Conservation (phyloP, 139 green algal species). For the Pedinophyceae sp. region DNA sequence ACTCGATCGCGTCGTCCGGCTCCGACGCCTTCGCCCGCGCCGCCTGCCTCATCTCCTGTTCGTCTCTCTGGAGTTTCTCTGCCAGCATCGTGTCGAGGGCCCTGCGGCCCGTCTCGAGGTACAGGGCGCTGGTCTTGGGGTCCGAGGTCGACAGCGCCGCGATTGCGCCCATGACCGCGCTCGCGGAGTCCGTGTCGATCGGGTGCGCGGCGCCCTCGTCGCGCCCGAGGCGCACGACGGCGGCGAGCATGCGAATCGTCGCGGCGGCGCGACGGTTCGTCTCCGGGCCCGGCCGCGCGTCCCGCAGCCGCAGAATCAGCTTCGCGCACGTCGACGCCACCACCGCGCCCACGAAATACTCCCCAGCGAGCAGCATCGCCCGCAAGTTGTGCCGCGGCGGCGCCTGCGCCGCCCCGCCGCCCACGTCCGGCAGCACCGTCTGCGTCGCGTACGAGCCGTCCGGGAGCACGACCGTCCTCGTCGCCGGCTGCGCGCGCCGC, state of each 20-base stretch:
- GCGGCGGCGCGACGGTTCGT: slow-evolving; percentile 37
- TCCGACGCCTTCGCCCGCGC: slow-evolving; percentile 44
- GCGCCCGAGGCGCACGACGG: slow-evolving; percentile 72
- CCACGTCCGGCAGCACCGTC: slow-evolving; percentile 34
- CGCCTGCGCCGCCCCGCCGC: not conserved
- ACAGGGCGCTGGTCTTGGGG: no score
- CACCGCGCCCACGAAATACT: slow-evolving; percentile 86
- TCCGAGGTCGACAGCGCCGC: no score
- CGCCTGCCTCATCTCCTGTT: slow-evolving; percentile 32
- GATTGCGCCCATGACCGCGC: no score
- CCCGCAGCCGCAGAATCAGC: slow-evolving; percentile 73
- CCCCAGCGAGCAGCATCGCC: slow-evolving; percentile 55
- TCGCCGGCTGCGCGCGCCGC: slow-evolving; percentile 20
- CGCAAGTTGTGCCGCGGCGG: slow-evolving; percentile 28
- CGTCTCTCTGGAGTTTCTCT: slow-evolving; percentile 28
- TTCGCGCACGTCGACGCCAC: slow-evolving; percentile 64
- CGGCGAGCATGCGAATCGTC: slow-evolving; percentile 65
- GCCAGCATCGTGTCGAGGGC: slow-evolving; percentile 60
- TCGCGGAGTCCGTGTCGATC: slow-evolving; percentile 69
- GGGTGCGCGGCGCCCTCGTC: slow-evolving; percentile 13
- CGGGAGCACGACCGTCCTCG: slow-evolving; percentile 77
- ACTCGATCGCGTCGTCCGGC: slow-evolving; percentile 73
- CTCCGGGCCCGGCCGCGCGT: no score
- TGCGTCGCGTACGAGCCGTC: slow-evolving; percentile 96
- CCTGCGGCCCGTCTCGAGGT: slow-evolving; percentile 56